These are phyloP conservation scores for Flaveria linearis DNA, from an alignment of 129 eudicot genomes.

Conservation along the genomic window DNA sequence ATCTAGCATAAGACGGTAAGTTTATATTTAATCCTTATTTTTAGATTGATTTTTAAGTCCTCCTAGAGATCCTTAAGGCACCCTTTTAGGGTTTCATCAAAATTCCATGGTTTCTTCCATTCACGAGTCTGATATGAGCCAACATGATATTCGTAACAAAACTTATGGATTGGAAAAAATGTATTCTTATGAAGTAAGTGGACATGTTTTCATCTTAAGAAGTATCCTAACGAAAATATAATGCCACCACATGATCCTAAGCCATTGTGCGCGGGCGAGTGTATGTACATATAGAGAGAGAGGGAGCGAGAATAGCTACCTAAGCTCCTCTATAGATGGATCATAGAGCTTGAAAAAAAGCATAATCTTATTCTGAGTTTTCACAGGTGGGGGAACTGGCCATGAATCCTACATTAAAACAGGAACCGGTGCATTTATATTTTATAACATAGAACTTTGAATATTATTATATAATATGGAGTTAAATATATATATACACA, in stretches of 20 bases:
- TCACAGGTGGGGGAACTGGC: slow-evolving; percentile 64
- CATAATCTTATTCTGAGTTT: slow-evolving; percentile 71
- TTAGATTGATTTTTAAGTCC: too few relatives aligned
- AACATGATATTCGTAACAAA: not conserved
- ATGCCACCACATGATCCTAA: not conserved
- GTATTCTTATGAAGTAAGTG: not conserved
- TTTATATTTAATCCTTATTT: not conserved
- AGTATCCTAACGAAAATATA: not conserved
- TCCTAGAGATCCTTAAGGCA: not conserved
- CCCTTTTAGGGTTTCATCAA: not conserved
- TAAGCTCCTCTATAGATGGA: slow-evolving; percentile 75
- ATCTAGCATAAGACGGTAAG: not conserved
- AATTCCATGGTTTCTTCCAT: not conserved
- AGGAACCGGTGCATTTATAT: not conserved
- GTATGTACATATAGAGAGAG: not conserved
- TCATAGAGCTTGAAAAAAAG: slow-evolving; percentile 85
- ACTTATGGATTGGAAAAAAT: not conserved
- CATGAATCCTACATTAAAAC: slow-evolving; percentile 59
- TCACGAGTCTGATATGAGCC: not conserved
- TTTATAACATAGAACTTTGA: not conserved
- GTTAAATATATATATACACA: too few relatives aligned
- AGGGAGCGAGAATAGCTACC: slow-evolving; percentile 41
- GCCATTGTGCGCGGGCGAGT: too few relatives aligned
- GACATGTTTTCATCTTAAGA: not conserved
- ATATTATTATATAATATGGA: not conserved